These are phyloP conservation scores for Aureobasidium sp. DNA, from an alignment of 2,329 filamentous ascomycete species.

Conservation along the genomic window DNA sequence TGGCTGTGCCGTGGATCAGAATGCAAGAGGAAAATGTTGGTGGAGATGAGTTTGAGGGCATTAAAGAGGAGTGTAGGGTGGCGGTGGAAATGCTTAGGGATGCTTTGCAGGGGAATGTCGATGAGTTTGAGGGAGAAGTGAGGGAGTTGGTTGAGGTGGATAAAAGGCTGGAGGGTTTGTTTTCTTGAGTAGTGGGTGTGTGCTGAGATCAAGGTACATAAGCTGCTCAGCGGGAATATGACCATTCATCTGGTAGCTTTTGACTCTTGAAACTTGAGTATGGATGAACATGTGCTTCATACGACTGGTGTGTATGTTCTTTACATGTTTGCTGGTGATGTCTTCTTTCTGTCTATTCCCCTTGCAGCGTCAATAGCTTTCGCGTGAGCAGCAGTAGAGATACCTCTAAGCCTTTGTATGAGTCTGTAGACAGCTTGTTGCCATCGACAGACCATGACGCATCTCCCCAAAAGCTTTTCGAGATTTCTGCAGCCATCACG, in stretches of 20 bases:
- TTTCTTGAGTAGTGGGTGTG: not conserved
- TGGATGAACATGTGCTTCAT: too few relatives aligned
- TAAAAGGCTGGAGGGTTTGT: not conserved
- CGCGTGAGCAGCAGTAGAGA: not conserved
- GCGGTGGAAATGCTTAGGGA: constrained; percentile 21
- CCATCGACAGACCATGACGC: constrained; percentile 13
- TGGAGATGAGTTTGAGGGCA: constrained; percentile 9
- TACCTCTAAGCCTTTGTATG: not conserved
- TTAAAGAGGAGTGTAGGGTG: constrained; percentile 18
- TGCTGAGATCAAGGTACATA: not conserved
- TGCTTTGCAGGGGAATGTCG: constrained; percentile 19
- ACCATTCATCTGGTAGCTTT: too few relatives aligned
- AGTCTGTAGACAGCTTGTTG: not conserved
- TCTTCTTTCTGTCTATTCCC: too few relatives aligned
- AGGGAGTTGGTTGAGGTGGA: constrained; percentile 18
- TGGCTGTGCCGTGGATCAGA: constrained; percentile 36
- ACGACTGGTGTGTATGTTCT: too few relatives aligned
- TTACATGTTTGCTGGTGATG: too few relatives aligned
- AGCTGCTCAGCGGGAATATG: too few relatives aligned
- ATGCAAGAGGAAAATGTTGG: constrained; percentile 15
- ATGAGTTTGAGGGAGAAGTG: constrained; percentile 24
- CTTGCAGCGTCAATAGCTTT: too few relatives aligned
- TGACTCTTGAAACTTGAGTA: too few relatives aligned
- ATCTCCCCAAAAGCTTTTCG: constrained; percentile 17
- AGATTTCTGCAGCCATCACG: not conserved